Evolutionary conservation across 345 rosid species (phyloP), one percentile per base, ranked within the genome.

Genomic region (Corymbia maculata): DNA sequence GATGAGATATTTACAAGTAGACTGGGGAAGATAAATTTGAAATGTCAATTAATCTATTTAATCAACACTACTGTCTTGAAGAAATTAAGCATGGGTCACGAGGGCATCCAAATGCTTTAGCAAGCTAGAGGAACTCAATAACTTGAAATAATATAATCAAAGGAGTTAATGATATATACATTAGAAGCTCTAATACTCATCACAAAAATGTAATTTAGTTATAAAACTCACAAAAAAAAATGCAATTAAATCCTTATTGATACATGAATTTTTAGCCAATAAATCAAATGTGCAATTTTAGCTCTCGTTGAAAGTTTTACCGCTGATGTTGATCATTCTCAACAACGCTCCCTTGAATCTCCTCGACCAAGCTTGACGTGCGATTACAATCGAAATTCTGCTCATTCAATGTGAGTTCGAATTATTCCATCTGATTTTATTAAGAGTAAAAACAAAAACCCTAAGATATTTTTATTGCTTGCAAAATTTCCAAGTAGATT

Each of bases 181-280:
- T 3, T 2, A 1, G 2, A 32, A 32, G 21, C 8, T 3, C 1
- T 68, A 4, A 15, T 15, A 68, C 21, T 68, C 15, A 6, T 3
- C 12, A 32, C 10, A 68, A 8, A 70, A 36, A 2, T 75, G 2
- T 19, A 75, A 44, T 19, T 75, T 9, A 75, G 22, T 19, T 9
- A 1, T 4, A 17, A 36, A 10, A 75, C 13, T 57, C 9, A 1
- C n/a, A 22, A 55, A 55, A 55, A 55, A 4, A 2, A 36, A 22
- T 55, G 4, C 11, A 55, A 22, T 22, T 5, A 24, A 57, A 42
- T 32, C 80, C 1, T 70, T 16, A 2, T 70, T 0, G 0, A 70
- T 2, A 4, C 24, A 2, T 68, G 12, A 32, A 68, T 32, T 36
- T 68, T 68, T 8, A 19, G 44, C 13, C 21, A 32, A 16, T 32